Base-by-base conservation (phyloP, 1,139 yeast genomes). In the Hansenula sp. region DNA sequence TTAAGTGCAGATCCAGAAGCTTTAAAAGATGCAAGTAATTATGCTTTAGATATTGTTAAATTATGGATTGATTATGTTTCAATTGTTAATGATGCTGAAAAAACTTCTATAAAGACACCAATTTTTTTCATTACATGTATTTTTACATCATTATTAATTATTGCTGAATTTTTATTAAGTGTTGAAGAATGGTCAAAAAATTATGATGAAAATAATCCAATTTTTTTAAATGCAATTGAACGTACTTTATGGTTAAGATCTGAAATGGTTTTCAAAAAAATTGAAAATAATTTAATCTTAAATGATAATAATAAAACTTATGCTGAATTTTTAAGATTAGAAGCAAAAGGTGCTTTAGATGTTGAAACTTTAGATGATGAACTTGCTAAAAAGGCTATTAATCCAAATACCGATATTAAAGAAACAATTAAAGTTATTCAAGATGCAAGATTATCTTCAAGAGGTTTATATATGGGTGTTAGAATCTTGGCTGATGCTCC, bases 401-500 rank as follows among this genome's bases (percentile, higher is more conserved):
- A 64, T 41, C 73, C 75, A 13, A 65, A 65, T 37, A 58, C 66
- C 1, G 66, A 68, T 33, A 53, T 67, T 19, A 51, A 52, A 14
- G 72, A 67, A 33, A 68, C 73, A 6, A 64, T 72, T 2, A 64
- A 61, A 36, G 68, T 75, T 29, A 68, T 75, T 27, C 59, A 61
- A 31, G 65, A 67, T 25, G 72, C 77, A 7, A 66, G 75, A 49
- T 63, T 82, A 30, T 75, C 85, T 9, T 66, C 73, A 22, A 73
- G 79, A 52, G 71, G 79, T 24, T 61, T 82, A 38, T 78, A 79
- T 45, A 61, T 83, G 41, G 92, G 92, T 24, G 82, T 83, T 13
- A 66, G 88, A 46, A 77, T 83, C 26, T 67, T 84, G 41, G 87
- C 88, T 2, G 89, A 83, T 64, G 88, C 89, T 0, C 90, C 92